phyloP scores from a whole-genome alignment of 345 rosid genomes.

The Brassica cretica region DNA sequence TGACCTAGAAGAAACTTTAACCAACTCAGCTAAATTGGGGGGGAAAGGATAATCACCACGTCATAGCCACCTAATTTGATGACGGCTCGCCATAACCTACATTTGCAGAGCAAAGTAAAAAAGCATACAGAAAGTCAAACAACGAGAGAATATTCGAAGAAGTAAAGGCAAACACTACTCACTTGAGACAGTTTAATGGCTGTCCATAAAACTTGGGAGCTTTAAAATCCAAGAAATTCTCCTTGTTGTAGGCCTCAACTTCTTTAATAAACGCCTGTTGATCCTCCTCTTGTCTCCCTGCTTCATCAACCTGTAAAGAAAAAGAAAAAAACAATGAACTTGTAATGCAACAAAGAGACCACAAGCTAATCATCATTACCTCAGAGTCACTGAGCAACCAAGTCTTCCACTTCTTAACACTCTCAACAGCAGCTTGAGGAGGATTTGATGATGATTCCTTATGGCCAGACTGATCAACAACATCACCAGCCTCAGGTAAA shows the following conservation, averaged over 20 bases:
- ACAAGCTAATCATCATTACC: slow-evolving; percentile 33
- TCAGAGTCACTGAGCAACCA: slow-evolving; percentile 62
- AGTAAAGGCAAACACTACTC: slow-evolving; percentile 24
- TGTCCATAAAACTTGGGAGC: slow-evolving; percentile 93
- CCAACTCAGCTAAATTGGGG: not conserved
- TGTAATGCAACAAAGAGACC: slow-evolving; percentile 5
- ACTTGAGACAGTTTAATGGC: slow-evolving; percentile 87
- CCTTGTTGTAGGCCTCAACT: slow-evolving; percentile 68
- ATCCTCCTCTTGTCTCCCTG: slow-evolving; percentile 75
- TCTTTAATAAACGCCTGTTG: slow-evolving; percentile 75
- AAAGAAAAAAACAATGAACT: not conserved
- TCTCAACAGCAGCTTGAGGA: slow-evolving; percentile 42
- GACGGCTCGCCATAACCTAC: slow-evolving; percentile 91
- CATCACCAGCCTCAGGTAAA: slow-evolving; percentile 21
- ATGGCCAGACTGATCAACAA: slow-evolving; percentile 30
- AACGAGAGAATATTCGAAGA: not conserved
- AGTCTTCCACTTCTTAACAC: slow-evolving; percentile 53
- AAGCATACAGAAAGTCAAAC: slow-evolving; percentile 11
- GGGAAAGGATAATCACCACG: slow-evolving; percentile 52
- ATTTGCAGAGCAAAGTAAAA: not conserved
- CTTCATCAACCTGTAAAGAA: slow-evolving; percentile 60
- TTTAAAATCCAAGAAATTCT: slow-evolving; percentile 66
- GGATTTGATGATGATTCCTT: slow-evolving; percentile 33
- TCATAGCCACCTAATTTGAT: slow-evolving; percentile 92
- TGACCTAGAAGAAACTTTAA: slow-evolving; percentile 2